Conservation (phyloP, 768 basidiomycete species). For the Crepidotus variabilis region DNA sequence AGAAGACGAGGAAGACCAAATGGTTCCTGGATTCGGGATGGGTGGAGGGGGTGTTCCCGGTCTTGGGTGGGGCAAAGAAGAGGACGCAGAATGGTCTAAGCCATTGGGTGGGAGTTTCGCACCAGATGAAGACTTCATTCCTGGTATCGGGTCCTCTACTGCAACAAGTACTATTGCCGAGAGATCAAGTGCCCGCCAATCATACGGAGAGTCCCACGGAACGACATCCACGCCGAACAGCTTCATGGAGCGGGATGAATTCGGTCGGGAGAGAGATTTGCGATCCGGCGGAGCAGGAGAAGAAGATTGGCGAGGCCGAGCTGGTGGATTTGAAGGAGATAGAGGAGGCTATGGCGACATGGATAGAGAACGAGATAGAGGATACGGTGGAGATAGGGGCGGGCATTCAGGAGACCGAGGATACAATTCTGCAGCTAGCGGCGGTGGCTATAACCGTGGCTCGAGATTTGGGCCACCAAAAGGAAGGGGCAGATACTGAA, state of each 20-base stretch:
- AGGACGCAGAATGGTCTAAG: conserved; percentile 12
- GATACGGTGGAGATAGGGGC: too few species aligned
- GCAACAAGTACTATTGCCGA: too few species aligned
- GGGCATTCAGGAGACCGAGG: too few species aligned
- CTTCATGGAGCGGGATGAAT: conserved; percentile 22
- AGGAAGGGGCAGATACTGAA: background rate
- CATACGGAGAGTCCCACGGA: too few species aligned
- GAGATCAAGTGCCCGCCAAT: too few species aligned
- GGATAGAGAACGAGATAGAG: too few species aligned
- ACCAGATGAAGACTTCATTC: conserved; percentile 50
- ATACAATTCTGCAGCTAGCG: background rate
- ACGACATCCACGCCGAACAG: too few species aligned
- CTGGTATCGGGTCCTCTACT: conserved; percentile 38
- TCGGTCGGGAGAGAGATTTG: conserved; percentile 29
- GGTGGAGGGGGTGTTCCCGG: conserved; percentile 21
- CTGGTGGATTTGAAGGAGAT: conserved; percentile 26
- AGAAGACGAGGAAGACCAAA: conserved; percentile 72
- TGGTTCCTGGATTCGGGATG: conserved; percentile 73
- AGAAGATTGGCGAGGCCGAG: conserved; percentile 30
- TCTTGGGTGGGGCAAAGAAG: too few species aligned
- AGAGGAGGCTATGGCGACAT: conserved; percentile 4
- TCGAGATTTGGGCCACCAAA: conserved; percentile 1
- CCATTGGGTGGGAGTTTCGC: conserved; percentile 22
- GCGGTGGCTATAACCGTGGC: conserved; percentile 4
- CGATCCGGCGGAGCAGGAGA: conserved; percentile 25